Conservation (phyloP, 345 rosid species). For the Eucalyptus camaldulensis region DNA sequence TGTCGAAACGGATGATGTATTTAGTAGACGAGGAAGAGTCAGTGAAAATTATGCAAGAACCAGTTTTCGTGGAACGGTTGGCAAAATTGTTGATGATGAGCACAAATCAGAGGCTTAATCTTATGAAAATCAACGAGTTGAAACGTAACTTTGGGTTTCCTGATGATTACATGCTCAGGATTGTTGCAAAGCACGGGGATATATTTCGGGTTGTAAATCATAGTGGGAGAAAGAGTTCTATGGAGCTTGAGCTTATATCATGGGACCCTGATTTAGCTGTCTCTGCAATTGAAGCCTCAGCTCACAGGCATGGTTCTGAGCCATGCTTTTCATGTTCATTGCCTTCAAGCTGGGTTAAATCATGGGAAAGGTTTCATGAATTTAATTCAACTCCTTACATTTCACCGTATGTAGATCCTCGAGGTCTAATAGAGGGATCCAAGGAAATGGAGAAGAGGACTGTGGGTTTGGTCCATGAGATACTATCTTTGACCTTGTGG, state of each 20-base stretch:
- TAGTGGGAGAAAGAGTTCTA: slow-evolving; percentile 74
- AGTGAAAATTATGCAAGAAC: slow-evolving; percentile 58
- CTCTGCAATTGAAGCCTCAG: slow-evolving; percentile 59
- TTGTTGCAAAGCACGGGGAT: slow-evolving; percentile 52
- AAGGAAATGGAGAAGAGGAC: slow-evolving; percentile 76
- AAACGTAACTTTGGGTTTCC: slow-evolving; percentile 73
- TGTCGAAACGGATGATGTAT: slow-evolving; percentile 62
- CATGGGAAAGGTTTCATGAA: slow-evolving; percentile 61
- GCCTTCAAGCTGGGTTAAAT: slow-evolving; percentile 69
- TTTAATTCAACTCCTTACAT: slow-evolving; percentile 66
- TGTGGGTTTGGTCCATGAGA: slow-evolving; percentile 63
- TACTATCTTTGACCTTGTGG: slow-evolving; percentile 74
- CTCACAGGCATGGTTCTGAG: slow-evolving; percentile 28
- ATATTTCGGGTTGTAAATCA: slow-evolving; percentile 51
- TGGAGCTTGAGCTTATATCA: slow-evolving; percentile 80
- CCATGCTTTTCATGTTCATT: slow-evolving; percentile 55
- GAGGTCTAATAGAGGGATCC: slow-evolving; percentile 34
- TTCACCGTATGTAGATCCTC: slow-evolving; percentile 49
- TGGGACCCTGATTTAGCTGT: slow-evolving; percentile 65
- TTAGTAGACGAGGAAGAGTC: slow-evolving; percentile 77
- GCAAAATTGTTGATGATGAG: slow-evolving; percentile 86
- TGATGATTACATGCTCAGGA: slow-evolving; percentile 76
- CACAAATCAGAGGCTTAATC: slow-evolving; percentile 57
- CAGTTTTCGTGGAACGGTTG: slow-evolving; percentile 35
- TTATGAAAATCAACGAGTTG: slow-evolving; percentile 55